Evolutionary conservation across 495 filamentous ascomycete genomes (phyloP).

Genomic region (Xylaria grammica): DNA sequence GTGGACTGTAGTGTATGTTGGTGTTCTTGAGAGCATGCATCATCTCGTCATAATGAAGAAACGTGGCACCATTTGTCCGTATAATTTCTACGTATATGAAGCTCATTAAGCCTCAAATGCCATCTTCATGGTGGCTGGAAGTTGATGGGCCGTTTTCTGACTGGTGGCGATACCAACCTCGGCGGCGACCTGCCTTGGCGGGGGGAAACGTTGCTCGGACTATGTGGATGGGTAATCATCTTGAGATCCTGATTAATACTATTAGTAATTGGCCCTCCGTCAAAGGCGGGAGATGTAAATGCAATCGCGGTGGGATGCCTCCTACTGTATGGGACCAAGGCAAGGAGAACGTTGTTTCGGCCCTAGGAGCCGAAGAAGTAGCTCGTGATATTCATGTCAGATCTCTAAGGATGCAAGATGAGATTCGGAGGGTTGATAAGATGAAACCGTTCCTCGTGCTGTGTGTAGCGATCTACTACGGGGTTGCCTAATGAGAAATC

Average conservation of each 20-base stretch:
- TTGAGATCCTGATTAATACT: not conserved
- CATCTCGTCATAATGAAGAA: too few relatives aligned
- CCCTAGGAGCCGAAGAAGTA: slow-evolving; percentile 8
- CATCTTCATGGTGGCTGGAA: not conserved
- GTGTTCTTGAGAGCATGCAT: too few relatives aligned
- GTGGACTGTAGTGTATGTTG: too few relatives aligned
- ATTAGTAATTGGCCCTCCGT: not conserved
- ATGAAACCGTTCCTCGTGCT: not conserved
- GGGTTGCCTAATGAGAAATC: slow-evolving; percentile 14
- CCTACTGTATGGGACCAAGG: not conserved
- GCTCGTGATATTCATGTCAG: not conserved
- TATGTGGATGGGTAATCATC: not conserved
- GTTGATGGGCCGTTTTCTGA: not conserved
- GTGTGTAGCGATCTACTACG: slow-evolving; percentile 12
- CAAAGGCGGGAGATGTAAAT: not conserved
- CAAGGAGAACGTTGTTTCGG: slow-evolving; percentile 1
- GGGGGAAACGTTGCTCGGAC: not conserved
- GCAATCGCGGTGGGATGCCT: not conserved
- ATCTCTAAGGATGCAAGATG: not conserved
- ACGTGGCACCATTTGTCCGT: not conserved
- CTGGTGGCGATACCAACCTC: not conserved
- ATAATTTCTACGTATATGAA: not conserved
- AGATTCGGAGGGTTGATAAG: not conserved
- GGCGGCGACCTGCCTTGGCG: not conserved
- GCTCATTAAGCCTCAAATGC: not conserved